phyloP scores from a whole-genome alignment of 1,139 yeast genomes.

The Suhomyces choctaworum region DNA sequence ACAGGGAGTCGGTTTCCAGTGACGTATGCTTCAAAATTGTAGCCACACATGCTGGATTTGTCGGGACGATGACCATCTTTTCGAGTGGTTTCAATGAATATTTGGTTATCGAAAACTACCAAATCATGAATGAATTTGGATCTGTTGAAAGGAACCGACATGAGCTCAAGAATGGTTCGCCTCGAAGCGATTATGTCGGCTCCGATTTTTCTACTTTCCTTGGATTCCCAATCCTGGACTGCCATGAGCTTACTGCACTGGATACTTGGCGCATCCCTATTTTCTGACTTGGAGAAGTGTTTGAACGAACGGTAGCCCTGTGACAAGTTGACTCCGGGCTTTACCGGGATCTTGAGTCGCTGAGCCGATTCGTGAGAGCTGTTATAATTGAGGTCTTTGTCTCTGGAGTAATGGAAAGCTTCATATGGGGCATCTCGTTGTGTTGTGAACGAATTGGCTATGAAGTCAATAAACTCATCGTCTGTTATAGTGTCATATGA shows the following conservation, averaged over 20 bases:
- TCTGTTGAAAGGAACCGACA: background rate
- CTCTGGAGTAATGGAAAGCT: no score
- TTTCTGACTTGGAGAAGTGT: slow-evolving; percentile 1
- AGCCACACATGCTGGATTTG: slow-evolving; percentile 7
- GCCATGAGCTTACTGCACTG: slow-evolving; percentile 5
- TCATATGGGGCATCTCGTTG: no score
- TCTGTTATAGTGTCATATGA: no score
- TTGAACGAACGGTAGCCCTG: background rate
- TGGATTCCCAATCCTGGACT: slow-evolving; percentile 3
- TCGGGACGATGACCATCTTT: slow-evolving; percentile 1
- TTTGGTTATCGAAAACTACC: slow-evolving; percentile 3
- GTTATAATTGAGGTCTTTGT: no score
- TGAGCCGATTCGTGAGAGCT: slow-evolving; percentile 2
- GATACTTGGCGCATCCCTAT: slow-evolving; percentile 1
- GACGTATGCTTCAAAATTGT: slow-evolving; percentile 9
- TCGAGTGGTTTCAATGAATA: slow-evolving; percentile 2
- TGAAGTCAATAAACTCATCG: no score
- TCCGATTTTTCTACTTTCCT: background rate
- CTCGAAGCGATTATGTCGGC: slow-evolving; percentile 6
- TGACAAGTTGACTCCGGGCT: slow-evolving; percentile 1
- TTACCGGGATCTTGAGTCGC: background rate
- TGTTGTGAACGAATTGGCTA: no score
- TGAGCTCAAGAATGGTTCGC: slow-evolving; percentile 2
- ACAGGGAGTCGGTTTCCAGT: slow-evolving; percentile 4
- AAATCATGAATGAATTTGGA: background rate